Base-by-base conservation (phyloP, 164 flowering plant species). In the Pachysandra terminalis region DNA sequence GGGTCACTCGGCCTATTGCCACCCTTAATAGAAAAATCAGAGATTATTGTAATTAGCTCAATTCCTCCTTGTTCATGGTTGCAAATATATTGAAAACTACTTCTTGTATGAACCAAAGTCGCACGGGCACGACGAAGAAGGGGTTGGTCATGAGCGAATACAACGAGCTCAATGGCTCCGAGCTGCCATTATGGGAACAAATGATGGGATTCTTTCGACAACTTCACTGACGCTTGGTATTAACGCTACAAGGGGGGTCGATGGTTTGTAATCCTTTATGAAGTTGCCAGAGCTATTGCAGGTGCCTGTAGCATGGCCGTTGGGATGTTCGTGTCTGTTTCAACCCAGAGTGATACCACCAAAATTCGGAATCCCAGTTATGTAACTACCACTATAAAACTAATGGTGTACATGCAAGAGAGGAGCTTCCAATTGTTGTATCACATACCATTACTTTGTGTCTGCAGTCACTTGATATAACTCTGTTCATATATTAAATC, bases 231-330 rank as follows among this genome's bases (percentile, higher is more conserved):
- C 85, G 92, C 75, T 87, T 1, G 90, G 92, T 6, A 68, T 85
- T 0, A 83, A 84, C 0, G 88, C 90, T 0, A 84, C 82, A 0
- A 72, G 48, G 84, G 84, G 28, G 83, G 80, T 59, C 73, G 72
- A 5, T n/a, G 68, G 74, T 61, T 78, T 26, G 79, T 86, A 81
- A 51, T 83, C 35, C 73, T 84, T 12, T 75, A 88, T 9, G 92
- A 90, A n/a, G 19, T 87, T 0, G 88, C 92, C 10, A 90, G 90
- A 0, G 80, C 87, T 26, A 59, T 87, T n/a, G 88, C 87, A 0
- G 90, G 90, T 22, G 84, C 90, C 13, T 85, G 82, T 49, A 87
- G 92, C 71, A 86, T 86, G 90, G 86, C 88, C 28, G 85, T 86
- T 14, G 92, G 90, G 0, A 88, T 86, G 68, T 87, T 76, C 57